Percentiles rank a stretch among this genome's conserved stretches.
These are phyloP conservation scores for Quercus lobata DNA, from an alignment of 331 rosid genomes.

Conservation along the genomic window DNA sequence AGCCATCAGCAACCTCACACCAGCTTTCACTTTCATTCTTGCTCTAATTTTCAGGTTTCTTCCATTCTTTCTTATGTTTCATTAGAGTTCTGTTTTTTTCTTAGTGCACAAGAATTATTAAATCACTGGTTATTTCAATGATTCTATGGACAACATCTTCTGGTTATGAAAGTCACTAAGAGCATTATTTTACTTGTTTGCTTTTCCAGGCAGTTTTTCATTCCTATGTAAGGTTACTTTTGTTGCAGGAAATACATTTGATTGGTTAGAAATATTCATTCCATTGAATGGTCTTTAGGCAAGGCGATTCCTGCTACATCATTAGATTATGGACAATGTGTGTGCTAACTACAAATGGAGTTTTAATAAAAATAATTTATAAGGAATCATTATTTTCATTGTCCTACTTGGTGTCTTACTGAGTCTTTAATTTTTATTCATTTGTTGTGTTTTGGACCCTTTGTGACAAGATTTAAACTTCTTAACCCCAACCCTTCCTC, in stretches of 20 bases:
- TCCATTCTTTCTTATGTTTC: neutral
- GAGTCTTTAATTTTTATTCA: too few species aligned
- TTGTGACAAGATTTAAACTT: too few species aligned
- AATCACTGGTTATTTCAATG: neutral
- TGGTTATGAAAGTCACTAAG: neutral
- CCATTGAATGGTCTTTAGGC: neutral
- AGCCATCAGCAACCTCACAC: conserved; percentile 24
- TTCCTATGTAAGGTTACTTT: too few species aligned
- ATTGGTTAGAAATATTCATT: neutral
- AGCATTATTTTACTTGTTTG: neutral
- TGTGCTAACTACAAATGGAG: too few species aligned
- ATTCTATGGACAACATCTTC: neutral
- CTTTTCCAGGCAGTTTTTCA: neutral
- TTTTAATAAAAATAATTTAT: too few species aligned
- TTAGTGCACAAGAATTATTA: neutral
- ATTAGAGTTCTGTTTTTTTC: neutral
- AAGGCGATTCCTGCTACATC: neutral
- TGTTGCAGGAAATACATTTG: neutral
- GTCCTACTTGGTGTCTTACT: too few species aligned
- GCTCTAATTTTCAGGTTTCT: conserved; percentile 29
- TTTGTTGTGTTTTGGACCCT: too few species aligned
- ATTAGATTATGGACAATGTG: neutral
- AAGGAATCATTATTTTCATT: too few species aligned
- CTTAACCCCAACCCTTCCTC: too few species aligned
- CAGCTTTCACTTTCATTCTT: conserved; percentile 25